Base-by-base conservation (phyloP, 2,329 filamentous ascomycete species). In the Aspergillus viridinutans region DNA sequence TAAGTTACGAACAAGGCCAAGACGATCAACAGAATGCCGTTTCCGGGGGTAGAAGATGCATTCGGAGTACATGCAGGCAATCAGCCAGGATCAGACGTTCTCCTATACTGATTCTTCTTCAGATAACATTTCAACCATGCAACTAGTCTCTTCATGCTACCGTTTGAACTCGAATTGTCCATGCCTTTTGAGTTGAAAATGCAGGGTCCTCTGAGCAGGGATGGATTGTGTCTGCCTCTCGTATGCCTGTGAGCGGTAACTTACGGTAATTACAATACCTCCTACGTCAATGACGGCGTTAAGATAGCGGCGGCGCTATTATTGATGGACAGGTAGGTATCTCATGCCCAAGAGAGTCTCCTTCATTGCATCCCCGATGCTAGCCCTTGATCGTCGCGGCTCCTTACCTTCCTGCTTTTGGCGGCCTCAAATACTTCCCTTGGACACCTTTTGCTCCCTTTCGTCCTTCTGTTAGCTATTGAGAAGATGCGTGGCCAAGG, bases 401-500 rank as follows among this genome's bases (percentile, higher is more conserved):
- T 45, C 49, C 49, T 50, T 38, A 8, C 49, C 49, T 50, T 50
- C 49, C 21, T 23, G 21, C 7, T 50, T 25, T 20, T 25, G 7
- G 12, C 21, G 32, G 5, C 14, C 14, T 50, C 8, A 32, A 10
- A 20, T 10, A 26, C 4, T 25, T 21, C n/a, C 8, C 12, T 25
- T 14, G 4, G 21, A 14, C n/a, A 49, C 26, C n/a, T 23, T 23
- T 26, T 8, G 29, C 29, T 17, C 40, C 40, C 40, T 21, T 43
- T 23, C 40, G 20, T 20, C 40, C n/a, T 21, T 43, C 21, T 21
- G 49, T 29, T 49, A 20, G 20, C 21, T 49, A 29, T 28, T 50
- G 40, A 40, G 10, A 51, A 20, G 38, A 64, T 64, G 62, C 56
- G 54, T 57, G 59, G 58, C 40, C 58, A 58, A 23, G 54, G 52